Conservation (phyloP, 768 basidiomycete genomes). For the Boletus tylopilopsis region DNA sequence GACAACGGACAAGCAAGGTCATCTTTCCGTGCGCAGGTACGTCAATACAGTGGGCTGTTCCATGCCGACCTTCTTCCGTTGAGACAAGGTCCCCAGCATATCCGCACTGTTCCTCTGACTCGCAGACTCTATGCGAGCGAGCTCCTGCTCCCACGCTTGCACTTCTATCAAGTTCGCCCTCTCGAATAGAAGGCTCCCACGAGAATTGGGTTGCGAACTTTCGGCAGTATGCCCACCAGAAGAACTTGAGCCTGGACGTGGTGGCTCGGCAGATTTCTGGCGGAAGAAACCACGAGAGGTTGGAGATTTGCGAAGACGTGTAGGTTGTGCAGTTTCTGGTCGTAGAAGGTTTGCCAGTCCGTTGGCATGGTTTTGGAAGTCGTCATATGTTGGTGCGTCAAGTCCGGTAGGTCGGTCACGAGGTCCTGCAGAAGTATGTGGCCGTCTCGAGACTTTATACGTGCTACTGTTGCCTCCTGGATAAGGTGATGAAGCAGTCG, state of each 20-base stretch:
- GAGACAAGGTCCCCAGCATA: conserved; percentile 33
- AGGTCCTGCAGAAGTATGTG: conserved; percentile 74
- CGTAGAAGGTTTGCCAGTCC: conserved; percentile 17
- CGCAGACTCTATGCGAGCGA: conserved; percentile 62
- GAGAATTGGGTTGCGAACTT: conserved; percentile 13
- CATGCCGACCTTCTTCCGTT: conserved; percentile 24
- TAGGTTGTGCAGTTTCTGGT: conserved; percentile 29
- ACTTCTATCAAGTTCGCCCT: conserved; percentile 36
- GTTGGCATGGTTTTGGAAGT: conserved; percentile 11
- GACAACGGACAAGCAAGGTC: conserved; percentile 6
- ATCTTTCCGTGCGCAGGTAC: conserved; percentile 23
- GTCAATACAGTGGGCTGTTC: conserved; percentile 22
- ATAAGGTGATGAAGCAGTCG: conserved; percentile 31
- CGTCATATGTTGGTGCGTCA: conserved; percentile 14
- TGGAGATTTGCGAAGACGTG: conserved; percentile 8
- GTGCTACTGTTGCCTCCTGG: conserved; percentile 25
- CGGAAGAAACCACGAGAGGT: conserved; percentile 16
- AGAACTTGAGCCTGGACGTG: conserved; percentile 35
- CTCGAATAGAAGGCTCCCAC: conserved; percentile 21
- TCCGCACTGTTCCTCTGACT: conserved; percentile 45
- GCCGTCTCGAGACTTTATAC: conserved; percentile 43
- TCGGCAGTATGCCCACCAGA: conserved; percentile 44
- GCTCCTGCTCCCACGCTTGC: conserved; percentile 77
- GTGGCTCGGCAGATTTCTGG: conserved; percentile 20
- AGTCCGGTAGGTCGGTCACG: conserved; percentile 46